Base-by-base conservation (phyloP, 2,329 filamentous ascomycete genomes). In the Fusarium mexicanum region DNA sequence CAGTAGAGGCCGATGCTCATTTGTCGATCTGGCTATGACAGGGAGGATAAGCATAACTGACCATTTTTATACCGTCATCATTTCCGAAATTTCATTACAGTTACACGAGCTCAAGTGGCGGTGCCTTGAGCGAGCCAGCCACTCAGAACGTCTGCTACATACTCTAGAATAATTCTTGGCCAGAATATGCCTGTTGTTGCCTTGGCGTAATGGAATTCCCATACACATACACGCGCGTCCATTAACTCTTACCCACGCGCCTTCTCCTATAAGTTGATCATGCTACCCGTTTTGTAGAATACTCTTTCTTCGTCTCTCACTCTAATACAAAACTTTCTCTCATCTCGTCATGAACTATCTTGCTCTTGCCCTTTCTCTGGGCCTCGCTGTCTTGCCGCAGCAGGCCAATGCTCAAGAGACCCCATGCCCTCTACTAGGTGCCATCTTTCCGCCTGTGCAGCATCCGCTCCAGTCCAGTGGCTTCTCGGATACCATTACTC, bases 261-360 rank as follows among this genome's bases (percentile, higher is more conserved):
- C 29, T 51, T 33, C 6, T 33, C 7, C 11, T 24, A 62, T 62
- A 64, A 62, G 12, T 14, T 1, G 17, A 38, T 4, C 8, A 8
- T 5, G 3, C n/a, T 14, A 16, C 14, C 26, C 5, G n/a, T 2
- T n/a, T 12, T 31, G 2, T 13, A 24, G 6, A 22, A 13, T 11
- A 0, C 5, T 14, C 14, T 20, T 22, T 16, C 13, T 20, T 11
- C 0, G 12, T 8, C 16, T 51, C 22, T 35, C 22, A 33, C 14
- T 33, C 8, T 20, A 6, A 14, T 1, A 2, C 8, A 3, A 6
- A 6, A 4, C 3, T 24, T 24, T 6, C 24, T 3, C 4, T 0
- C 13, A 1, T 24, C 16, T 3, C 17, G 18, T 33, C 4, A 33
- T 51, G 48, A 18, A 35, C 4, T 33, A 22, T 13, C 4, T 44